Conservation (phyloP, 306 rosid genomes). For the Cucumis sativus region DNA sequence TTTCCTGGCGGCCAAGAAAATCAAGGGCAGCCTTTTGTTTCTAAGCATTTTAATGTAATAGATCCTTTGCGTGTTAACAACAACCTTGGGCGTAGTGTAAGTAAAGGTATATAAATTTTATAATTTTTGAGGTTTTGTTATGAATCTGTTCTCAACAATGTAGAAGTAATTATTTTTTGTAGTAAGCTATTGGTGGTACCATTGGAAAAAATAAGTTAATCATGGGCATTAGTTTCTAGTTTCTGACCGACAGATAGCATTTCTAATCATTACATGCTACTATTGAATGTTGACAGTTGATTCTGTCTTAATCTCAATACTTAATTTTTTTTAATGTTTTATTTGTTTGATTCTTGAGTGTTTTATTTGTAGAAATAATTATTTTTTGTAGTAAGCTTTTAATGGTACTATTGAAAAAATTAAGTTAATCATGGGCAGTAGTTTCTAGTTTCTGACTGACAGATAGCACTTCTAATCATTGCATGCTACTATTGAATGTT, state of each 20-base stretch:
- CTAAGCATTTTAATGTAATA: conserved; percentile 91
- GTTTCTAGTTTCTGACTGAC: background rate
- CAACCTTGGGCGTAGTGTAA: conserved; percentile 99
- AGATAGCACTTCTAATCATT: background rate
- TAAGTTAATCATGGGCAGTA: background rate
- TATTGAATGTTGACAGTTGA: background rate
- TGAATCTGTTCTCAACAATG: background rate
- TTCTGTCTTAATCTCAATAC: background rate
- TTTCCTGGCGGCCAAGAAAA: conserved; percentile 73
- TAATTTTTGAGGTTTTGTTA: background rate
- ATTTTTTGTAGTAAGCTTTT: background rate
- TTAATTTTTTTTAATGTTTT: too few species aligned
- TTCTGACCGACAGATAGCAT: background rate
- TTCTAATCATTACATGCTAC: background rate
- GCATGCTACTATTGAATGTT: background rate
- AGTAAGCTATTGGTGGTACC: background rate
- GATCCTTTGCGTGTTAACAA: conserved; percentile 95
- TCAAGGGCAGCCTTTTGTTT: conserved; percentile 76
- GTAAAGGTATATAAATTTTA: conserved; percentile 59
- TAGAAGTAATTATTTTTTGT: background rate
- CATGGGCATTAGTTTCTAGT: background rate
- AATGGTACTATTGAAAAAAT: background rate
- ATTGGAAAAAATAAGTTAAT: background rate
- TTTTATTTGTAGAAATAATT: background rate
- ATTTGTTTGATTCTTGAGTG: too few species aligned